phyloP scores from a whole-genome alignment of 441 rosid species.

The Iberis amara region DNA sequence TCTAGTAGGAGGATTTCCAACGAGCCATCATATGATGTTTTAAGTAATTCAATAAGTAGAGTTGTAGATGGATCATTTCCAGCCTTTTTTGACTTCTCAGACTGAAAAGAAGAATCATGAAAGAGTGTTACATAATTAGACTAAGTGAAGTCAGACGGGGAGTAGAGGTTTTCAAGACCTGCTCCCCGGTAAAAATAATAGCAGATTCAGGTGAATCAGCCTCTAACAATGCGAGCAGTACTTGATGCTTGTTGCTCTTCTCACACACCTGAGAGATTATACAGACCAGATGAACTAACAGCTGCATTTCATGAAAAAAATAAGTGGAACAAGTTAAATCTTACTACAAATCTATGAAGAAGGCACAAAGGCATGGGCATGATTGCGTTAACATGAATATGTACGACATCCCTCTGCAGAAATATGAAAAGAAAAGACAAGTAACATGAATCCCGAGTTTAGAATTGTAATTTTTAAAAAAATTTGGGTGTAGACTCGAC shows the following conservation, averaged over 20 bases:
- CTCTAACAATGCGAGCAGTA: conserved; percentile 51
- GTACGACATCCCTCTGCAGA: conserved; percentile 60
- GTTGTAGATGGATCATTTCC: conserved; percentile 65
- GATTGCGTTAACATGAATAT: conserved; percentile 65
- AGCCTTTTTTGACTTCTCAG: conserved; percentile 85
- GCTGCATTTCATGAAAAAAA: conserved; percentile 5
- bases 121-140: conserved; percentile 13
- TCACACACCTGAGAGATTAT: conserved; percentile 45
- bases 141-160: conserved; percentile 16
- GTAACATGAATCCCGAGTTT: not conserved
- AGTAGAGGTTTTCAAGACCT: conserved; percentile 42
- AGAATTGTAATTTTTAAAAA: conserved; percentile 7
- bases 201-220: conserved; percentile 60
- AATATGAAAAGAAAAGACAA: conserved; percentile 17
- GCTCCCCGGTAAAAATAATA: conserved; percentile 75
- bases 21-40: conserved; percentile 44
- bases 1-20: conserved; percentile 62
- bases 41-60: conserved; percentile 56
- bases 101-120: conserved; percentile 36
- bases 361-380: conserved; percentile 73
- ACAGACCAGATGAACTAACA: not conserved
- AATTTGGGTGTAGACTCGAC: not conserved
- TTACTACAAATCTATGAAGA: conserved; percentile 67
- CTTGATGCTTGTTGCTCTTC: conserved; percentile 45
- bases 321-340: conserved; percentile 21